Base-by-base conservation (phyloP, 805 yeast genomes). In the Ogataea angusta region DNA sequence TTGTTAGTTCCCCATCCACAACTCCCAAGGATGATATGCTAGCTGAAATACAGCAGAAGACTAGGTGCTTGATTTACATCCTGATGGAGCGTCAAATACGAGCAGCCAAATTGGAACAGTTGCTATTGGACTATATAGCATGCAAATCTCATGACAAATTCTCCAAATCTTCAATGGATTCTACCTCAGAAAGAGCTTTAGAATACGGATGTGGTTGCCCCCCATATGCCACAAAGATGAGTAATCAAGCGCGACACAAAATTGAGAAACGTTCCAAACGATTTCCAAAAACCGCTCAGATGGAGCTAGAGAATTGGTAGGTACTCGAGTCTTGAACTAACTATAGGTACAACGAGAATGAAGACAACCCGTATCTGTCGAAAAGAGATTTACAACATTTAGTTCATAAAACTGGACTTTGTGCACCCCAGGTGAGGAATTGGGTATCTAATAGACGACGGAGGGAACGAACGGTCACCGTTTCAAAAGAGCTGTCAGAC, bases 381-480 rank as follows among this genome's bases (percentile, higher is more conserved):
- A 42, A 37, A 32, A 27, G 38, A 14, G 53, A 45, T 25, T 10
- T 49, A 2, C 17, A 23, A 9, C 38, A 34, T 10, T 44, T 54
- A 3, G 34, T 43, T 2, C 27, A 19, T 2, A 29, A 27, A 22
- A 53, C 56, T 2, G 51, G 51, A 3, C 39, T 53, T 9, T 27
- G 30, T 6, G 27, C 28, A 5, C 33, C 43, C 9, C 57, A 55
- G 29, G 46, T 55, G 5, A 43, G 40, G 18, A 53, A 48, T 25
- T 54, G 56, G 56, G 52, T 42, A 18, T 48, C 46, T 2, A 43
- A 43, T 35, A 47, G 36, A 30, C 30, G 53, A 34, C 33, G 53
- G 10, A 49, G 45, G 22, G 47, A 42, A 17, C 36, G 36, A 14
- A 10, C 33, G 5, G 21, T 25, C 9, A 17, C n/a, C 2, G 42